Percentiles rank a stretch among this genome's conserved stretches.
Evolutionary conservation across 2,329 filamentous ascomycete species (phyloP).

Genomic region (Volutella citrinella): DNA sequence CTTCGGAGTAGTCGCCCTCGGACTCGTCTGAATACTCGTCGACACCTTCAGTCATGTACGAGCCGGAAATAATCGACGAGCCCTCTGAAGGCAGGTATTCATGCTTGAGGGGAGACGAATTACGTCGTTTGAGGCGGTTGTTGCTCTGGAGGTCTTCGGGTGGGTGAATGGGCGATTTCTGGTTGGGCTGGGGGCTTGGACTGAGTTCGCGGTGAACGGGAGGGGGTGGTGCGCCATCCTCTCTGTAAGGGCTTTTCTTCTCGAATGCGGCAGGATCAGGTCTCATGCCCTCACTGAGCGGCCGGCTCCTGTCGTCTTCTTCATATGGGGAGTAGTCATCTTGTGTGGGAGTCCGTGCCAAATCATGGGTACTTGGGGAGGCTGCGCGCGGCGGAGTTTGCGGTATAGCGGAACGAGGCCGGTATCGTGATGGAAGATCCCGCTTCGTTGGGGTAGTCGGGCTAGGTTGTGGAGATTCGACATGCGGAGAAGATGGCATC

Average conservation of each 20-base stretch:
- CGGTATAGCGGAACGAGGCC: slow-evolving; percentile 19
- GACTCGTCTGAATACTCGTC: slow-evolving; percentile 16
- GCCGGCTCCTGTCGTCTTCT: slow-evolving; percentile 25
- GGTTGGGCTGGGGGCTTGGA: slow-evolving; percentile 29
- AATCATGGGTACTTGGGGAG: slow-evolving; percentile 19
- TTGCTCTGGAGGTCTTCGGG: slow-evolving; percentile 45
- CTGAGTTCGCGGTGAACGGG: slow-evolving; percentile 49
- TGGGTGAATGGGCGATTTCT: slow-evolving; percentile 26
- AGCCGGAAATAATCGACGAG: slow-evolving; percentile 55
- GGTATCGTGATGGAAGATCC: slow-evolving; percentile 23
- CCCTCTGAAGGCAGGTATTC: slow-evolving; percentile 86
- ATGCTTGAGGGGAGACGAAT: slow-evolving; percentile 92
- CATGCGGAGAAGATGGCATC: slow-evolving; percentile 15
- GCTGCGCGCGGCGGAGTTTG: slow-evolving; percentile 21
- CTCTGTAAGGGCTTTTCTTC: slow-evolving; percentile 37
- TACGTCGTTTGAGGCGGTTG: slow-evolving; percentile 60
- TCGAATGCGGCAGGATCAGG: slow-evolving; percentile 35
- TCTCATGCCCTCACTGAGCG: slow-evolving; percentile 36
- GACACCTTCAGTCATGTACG: slow-evolving; percentile 51
- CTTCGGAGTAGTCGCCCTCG: slow-evolving; percentile 40
- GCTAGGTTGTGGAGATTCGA: slow-evolving; percentile 24
- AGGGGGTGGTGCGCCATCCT: slow-evolving; percentile 55
- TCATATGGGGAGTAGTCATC: slow-evolving; percentile 26
- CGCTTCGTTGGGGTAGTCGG: slow-evolving; percentile 31
- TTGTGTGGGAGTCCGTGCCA: slow-evolving; percentile 37